Conservation (phyloP, 2,329 filamentous ascomycete species). For the Mariannaea elegans region DNA sequence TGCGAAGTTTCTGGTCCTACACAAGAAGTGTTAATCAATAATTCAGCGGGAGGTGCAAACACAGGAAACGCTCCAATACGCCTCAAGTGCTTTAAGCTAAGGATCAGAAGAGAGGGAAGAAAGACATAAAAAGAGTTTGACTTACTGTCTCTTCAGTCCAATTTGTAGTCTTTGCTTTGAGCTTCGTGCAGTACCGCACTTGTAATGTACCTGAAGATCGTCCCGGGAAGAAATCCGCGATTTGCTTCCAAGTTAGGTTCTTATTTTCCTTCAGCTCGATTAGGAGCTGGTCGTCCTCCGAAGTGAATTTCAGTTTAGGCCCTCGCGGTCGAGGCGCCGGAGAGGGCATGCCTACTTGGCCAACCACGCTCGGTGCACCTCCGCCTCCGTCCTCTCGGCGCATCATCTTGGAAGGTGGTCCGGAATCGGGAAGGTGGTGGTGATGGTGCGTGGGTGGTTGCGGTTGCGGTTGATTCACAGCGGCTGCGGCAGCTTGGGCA, state of each 20-base stretch:
- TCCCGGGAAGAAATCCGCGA: constrained; percentile 94
- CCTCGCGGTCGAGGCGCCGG: constrained; percentile 83
- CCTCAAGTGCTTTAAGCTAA: background rate
- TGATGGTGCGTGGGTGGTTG: constrained; percentile 77
- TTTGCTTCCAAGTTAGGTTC: constrained; percentile 96
- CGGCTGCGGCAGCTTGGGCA: constrained; percentile 52
- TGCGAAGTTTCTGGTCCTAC: constrained; percentile 80
- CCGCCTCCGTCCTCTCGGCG: constrained; percentile 64
- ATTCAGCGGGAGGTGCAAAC: background rate
- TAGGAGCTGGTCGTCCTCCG: constrained; percentile 87
- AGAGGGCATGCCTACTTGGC: constrained; percentile 85
- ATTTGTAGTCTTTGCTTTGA: constrained; percentile 91
- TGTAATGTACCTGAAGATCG: constrained; percentile 90
- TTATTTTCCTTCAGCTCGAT: constrained; percentile 95
- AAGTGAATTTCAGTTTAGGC: constrained; percentile 92
- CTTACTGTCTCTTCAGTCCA: constrained; percentile 95
- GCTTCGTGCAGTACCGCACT: constrained; percentile 92
- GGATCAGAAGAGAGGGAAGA: background rate
- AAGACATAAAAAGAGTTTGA: constrained; percentile 16
- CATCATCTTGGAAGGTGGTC: constrained; percentile 73
- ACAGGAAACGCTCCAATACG: background rate
- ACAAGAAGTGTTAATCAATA: constrained; percentile 18
- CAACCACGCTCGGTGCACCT: constrained; percentile 84
- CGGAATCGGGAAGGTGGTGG: constrained; percentile 79
- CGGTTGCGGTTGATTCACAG: constrained; percentile 46